Base-by-base conservation (phyloP, 1,284 basidiomycete genomes). In the Tylopilus sp. region DNA sequence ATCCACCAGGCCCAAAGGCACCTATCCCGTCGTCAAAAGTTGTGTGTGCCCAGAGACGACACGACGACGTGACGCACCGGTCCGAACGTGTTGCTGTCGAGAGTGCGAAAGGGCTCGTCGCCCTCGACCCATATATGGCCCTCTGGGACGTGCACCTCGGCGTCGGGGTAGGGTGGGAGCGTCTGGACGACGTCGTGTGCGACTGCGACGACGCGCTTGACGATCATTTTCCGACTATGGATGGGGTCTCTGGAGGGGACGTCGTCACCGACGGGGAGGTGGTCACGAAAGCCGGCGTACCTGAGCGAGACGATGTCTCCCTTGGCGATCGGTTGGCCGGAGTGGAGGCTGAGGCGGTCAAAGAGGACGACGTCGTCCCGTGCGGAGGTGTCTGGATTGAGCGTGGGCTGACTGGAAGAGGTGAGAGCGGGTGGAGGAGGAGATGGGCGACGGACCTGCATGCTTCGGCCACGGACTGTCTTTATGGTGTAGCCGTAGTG, bases 71-170 rank as follows among this genome's bases (percentile, higher is more conserved):
- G 14, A 46, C 76, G 51, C 59, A 88, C 85, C 3, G 86, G 81
- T 24, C 86, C 86, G 61, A 85, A 86, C 9, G 71, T 66, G 63
- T 88, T 88, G 68, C 85, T 88, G 60, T 88, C 86, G 52, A 82
- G 74, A 10, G 81, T 85, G 51, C 78, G 74, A 36, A 54, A 54
- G 18, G 50, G 35, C 18, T 44, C 59, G 67, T 53, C 52, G 79
- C 85, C 85, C 77, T 88, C 86, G 44, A 89, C 74, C 86, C 86
- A 89, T 37, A 80, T 72, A 55, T 86, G 78, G 1, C 85, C 85
- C 54, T 67, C 55, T 2, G 85, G 84, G 29, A 89, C 63, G 17
- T 57, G 62, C 6, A 84, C 76, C 53, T 80, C 72, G 11, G 70
- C 50, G n/a, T 80, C 74, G 3, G 82, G 80, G 59, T 82, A 84